Evolutionary conservation across 768 basidiomycete genomes (phyloP), one percentile per base, ranked within the genome.

Genomic region (Daedalea quercina): DNA sequence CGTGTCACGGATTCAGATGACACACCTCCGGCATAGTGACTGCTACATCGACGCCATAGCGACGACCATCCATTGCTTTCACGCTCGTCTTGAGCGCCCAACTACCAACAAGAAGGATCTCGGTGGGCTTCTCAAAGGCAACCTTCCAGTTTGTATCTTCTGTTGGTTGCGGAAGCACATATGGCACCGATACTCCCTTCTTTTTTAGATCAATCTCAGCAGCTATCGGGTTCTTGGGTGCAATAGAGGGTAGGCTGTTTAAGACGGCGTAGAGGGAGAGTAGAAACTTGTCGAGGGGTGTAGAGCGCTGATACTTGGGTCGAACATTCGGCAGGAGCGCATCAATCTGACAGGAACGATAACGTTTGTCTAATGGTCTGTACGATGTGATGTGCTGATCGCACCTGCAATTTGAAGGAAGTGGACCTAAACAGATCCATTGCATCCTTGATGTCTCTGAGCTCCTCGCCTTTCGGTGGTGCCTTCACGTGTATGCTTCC

Each of bases 131-230:
- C 57, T 87, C 82, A 61, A 88, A 96, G 0, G 82, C 76, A 20
- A 96, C 84, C 47, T 83, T 92, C 93, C 93, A 96, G 52, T 94
- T 92, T 0, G 84, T 82, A 33, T 90, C 87, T 63, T 86, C 80
- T 0, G 81, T 76, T 0, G 90, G 90, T 22, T 79, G 70, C 0
- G 92, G 91, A 0, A 76, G 61, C 1, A 82, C 76, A 62, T 85
- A 90, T 0, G 88, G 85, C 0, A 92, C 79, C 2, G 81, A 72
- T 9, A 90, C 66, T 6, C 77, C 75, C 43, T 75, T 74, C 54
- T 79, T 76, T 15, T 76, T 65, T 42, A 87, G 69, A 26, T 69
- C 65, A 25, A 78, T 72, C 35, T 84, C 72, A 2, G 85, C 93
- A 45, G 76, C 71, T 2, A 90, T 70, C 8, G 92, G 90, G 55